A percentile compares a stretch with the other conserved stretches of the same genome.
Evolutionary conservation across 2,329 filamentous ascomycete genomes (phyloP).

Genomic region (Trichoderma hamatum): DNA sequence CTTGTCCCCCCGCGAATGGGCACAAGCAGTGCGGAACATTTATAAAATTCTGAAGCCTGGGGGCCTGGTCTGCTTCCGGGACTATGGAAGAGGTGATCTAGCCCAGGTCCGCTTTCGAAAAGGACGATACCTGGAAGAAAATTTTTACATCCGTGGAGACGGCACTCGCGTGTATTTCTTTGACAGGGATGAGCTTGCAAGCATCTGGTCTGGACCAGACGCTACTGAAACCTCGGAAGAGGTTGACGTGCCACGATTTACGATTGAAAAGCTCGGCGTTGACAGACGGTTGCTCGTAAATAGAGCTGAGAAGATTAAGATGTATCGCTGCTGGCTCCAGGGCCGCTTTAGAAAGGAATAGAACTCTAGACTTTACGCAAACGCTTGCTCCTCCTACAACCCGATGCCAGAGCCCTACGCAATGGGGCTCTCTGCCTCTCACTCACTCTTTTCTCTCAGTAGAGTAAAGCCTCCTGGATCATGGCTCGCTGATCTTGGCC

Average conservation of each 20-base stretch:
- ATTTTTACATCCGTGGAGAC: constrained; percentile 95
- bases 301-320: constrained; percentile 85
- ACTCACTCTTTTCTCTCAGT: constrained; percentile 35
- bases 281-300: constrained; percentile 93
- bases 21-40: constrained; percentile 78
- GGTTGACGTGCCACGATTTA: constrained; percentile 53
- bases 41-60: constrained; percentile 84
- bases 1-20: constrained; percentile 82
- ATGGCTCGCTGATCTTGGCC: constrained; percentile 44
- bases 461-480: constrained; percentile 48
- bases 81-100: constrained; percentile 93
- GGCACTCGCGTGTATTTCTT: constrained; percentile 98
- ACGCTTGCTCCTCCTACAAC: neutral
- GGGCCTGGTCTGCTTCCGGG: constrained; percentile 91
- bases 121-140: constrained; percentile 89
- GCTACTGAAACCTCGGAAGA: constrained; percentile 34
- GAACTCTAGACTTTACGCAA: constrained; percentile 29
- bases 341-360: constrained; percentile 75
- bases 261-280: constrained; percentile 76
- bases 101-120: constrained; percentile 98
- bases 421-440: neutral
- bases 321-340: constrained; percentile 98
- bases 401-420: neutral
- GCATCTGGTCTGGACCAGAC: constrained; percentile 69
- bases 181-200: constrained; percentile 76